These are phyloP conservation scores for Allantophomopsis lycopodina DNA, from an alignment of 2,329 filamentous ascomycete species.

Conservation along the genomic window DNA sequence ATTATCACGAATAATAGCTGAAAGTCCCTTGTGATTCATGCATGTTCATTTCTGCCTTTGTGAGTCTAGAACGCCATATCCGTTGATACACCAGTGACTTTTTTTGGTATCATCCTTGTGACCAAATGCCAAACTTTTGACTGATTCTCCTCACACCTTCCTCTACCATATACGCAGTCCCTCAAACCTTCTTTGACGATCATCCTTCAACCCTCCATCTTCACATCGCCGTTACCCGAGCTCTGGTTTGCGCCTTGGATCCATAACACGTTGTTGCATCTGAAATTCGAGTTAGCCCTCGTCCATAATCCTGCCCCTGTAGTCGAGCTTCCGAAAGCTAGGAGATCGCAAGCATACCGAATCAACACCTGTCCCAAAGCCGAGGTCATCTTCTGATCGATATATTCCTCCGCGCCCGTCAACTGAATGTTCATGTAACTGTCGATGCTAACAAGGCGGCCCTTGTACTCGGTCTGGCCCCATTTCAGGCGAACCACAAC, in stretches of 20 bases:
- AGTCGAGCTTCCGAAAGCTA: slow-evolving; percentile 4
- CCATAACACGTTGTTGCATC: slow-evolving; percentile 97
- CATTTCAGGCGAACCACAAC: slow-evolving; percentile 92
- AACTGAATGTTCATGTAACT: slow-evolving; percentile 99
- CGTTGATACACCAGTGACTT: slow-evolving; percentile 1
- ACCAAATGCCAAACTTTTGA: background rate
- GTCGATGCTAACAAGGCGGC: slow-evolving; percentile 81
- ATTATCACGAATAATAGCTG: no score
- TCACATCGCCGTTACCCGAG: slow-evolving; percentile 33
- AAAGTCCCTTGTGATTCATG: background rate
- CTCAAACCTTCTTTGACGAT: background rate
- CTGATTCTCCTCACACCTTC: background rate
- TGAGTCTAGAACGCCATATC: slow-evolving; percentile 14
- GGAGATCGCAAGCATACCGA: slow-evolving; percentile 37
- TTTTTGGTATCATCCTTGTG: background rate
- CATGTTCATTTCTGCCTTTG: slow-evolving; percentile 9
- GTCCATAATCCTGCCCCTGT: no score
- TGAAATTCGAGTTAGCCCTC: slow-evolving; percentile 19
- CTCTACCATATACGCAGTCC: background rate
- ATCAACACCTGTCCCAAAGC: slow-evolving; percentile 85
- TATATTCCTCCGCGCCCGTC: slow-evolving; percentile 80
- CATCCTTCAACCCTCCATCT: slow-evolving; percentile 34
- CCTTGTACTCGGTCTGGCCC: slow-evolving; percentile 96
- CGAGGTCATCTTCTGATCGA: slow-evolving; percentile 75
- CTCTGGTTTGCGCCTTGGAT: slow-evolving; percentile 48